Evolutionary conservation across 2,329 filamentous ascomycete species (phyloP), one percentile per base, ranked within the genome.

Genomic region (Epichloe baconii): DNA sequence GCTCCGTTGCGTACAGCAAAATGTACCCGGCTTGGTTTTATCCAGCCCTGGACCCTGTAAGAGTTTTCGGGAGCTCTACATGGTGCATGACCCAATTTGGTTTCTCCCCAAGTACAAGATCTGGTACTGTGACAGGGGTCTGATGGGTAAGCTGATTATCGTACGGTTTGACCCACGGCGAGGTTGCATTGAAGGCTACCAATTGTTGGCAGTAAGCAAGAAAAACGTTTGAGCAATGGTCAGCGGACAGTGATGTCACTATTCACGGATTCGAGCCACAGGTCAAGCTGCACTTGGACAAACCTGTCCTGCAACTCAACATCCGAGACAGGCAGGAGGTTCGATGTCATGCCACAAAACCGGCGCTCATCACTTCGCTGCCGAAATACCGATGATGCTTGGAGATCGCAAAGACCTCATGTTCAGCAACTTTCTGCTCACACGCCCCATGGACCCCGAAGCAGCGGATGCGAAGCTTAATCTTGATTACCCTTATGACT

Each of bases 101-200:
- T 95, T 95, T 61, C 72, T 96, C 1, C 75, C 86, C 0, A 80
- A 78, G 48, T 74, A 86, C 62, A 90, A 86, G 66, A 72, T 96
- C 56, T 96, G 90, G 90, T 91, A 95, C 61, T 79, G 81, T 53
- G 88, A 95, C 65, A 76, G 73, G 2, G 77, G 82, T 34, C 75
- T 88, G 46, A 83, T 78, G 2, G 90, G 90, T 0, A 85, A 85
- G 62, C 66, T 95, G 42, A 75, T 95, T 26, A 62, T 95, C 40
- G 76, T 78, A n/a, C 81, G 86, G 12, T 96, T 89, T 61, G 82
- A 95, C 62, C 77, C 81, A 44, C 69, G 78, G 4, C 74, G 79
- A 43, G 85, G 83, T 15, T 83, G 82, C 58, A 95, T 96, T 51
- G 86, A 93, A 67, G 88, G 80, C 3, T 88, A 90, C 62, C 78